Evolutionary conservation across 768 basidiomycete genomes (phyloP), one percentile per base, ranked within the genome.

Genomic region (Coprinellus aureogranulatus): DNA sequence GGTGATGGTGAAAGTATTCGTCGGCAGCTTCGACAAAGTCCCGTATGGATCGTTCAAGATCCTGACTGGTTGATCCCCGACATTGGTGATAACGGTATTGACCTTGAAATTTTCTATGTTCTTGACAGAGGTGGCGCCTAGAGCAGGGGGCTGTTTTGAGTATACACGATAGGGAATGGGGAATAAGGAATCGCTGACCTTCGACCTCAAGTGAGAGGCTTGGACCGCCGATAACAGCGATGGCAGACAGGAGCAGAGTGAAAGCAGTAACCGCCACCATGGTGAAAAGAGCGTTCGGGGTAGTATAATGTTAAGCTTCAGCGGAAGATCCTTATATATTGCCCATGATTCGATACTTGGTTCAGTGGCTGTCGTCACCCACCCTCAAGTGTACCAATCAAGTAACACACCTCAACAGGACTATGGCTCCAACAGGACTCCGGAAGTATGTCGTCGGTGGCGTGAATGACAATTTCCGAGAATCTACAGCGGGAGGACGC

Each of bases 1-100:
- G 28, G 64, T 68, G 65, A 81, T 75, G 52, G 54, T 42, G 66
- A 81, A 82, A 41, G 74, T 77, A 53, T 81, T 61, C 25, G 77
- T 72, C 23, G 79, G 74, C 41, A 77, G 60, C 54, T 68, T 69
- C 42, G 72, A 73, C 31, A 81, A 67, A 16, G 74, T 65, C 6
- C 74, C 66, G 16, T 68, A 66, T 16, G 80, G 79, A 65, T 81
- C 75, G 57, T 79, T 79, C 60, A 81, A 69, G 42, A 82, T 62
- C 58, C 74, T 77, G 51, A 81, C 56, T n/a, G 74, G 71, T 68
- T 81, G 76, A 51, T 75, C 71, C 47, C 80, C 78, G 20, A 72
- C 77, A 70, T 82, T 81, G 60, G 73, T 75, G 59, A 81, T 44
- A 34, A 73, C 76, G 20, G 77, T 65, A 26, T 64, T 64, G 50